Percentiles rank a stretch among this genome's conserved stretches.
phyloP scores from a whole-genome alignment of 2,329 filamentous ascomycete genomes.

The Alternaria sp. region DNA sequence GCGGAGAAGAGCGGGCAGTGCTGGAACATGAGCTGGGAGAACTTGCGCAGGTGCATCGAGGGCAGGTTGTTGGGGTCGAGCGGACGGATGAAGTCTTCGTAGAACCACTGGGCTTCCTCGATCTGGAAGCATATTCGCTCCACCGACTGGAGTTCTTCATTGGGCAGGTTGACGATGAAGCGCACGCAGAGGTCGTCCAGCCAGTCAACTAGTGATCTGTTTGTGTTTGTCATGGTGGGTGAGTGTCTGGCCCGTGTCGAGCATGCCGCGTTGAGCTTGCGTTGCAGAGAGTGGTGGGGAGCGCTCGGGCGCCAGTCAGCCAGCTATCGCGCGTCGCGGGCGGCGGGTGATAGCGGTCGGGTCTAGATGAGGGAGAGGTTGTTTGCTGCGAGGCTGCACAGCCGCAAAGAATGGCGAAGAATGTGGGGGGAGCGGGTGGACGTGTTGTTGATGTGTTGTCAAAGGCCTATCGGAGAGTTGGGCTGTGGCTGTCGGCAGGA shows the following conservation, averaged over 20 bases:
- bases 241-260: conserved; percentile 57
- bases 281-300: conserved; percentile 19
- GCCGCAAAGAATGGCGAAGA: conserved; percentile 36
- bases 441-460: conserved; percentile 11
- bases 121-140: conserved; percentile 98
- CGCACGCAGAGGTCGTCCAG: conserved; percentile 97
- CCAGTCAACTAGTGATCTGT: conserved; percentile 92
- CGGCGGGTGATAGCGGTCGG: conserved; percentile 8
- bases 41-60: conserved; percentile 81
- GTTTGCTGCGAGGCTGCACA: conserved; percentile 24
- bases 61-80: conserved; percentile 81
- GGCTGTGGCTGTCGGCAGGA: neutral
- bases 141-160: conserved; percentile 86
- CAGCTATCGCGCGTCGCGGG: conserved; percentile 7
- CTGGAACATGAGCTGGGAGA: conserved; percentile 89
- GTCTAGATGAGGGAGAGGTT: conserved; percentile 15
- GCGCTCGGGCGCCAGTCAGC: conserved; percentile 2
- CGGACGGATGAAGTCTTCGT: conserved; percentile 98
- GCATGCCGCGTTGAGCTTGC: conserved; percentile 61
- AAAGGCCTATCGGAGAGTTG: conserved; percentile 10
- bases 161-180: conserved; percentile 95
- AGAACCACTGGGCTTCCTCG: conserved; percentile 99
- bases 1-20: conserved; percentile 88
- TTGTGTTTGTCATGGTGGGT: conserved; percentile 70
- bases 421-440: neutral